Evolutionary conservation across 805 yeast species (phyloP).

Genomic region (Metschnikowia cerradonensis): DNA sequence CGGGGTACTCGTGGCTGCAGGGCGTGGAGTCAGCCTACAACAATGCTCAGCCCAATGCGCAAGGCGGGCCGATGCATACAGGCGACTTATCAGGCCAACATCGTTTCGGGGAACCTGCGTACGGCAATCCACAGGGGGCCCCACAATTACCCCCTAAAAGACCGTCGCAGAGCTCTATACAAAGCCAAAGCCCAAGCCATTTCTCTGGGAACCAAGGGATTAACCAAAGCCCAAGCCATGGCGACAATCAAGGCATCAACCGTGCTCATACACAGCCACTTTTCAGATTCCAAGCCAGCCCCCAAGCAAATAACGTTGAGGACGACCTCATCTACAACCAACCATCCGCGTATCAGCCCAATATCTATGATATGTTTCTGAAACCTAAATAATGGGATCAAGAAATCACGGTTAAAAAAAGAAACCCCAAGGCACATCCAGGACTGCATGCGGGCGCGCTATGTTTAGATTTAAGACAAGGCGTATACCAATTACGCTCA

Average conservation of each 20-base stretch:
- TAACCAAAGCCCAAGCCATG: background rate
- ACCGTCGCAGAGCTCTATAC: constrained; percentile 15
- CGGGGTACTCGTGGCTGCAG: background rate
- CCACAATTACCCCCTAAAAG: constrained; percentile 21
- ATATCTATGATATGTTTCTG: constrained; percentile 40
- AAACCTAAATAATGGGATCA: background rate
- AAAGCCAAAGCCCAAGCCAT: background rate
- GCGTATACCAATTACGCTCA: background rate
- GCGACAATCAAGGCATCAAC: constrained; percentile 1
- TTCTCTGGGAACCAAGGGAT: no score
- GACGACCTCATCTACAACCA: constrained; percentile 25
- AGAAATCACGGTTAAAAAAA: background rate
- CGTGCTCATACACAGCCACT: background rate
- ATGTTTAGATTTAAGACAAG: background rate
- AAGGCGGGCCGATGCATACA: background rate
- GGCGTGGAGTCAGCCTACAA: background rate
- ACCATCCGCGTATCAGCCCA: constrained; percentile 46
- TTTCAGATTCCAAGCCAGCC: background rate
- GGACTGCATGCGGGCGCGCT: background rate
- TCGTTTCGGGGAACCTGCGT: background rate
- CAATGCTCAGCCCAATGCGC: constrained; percentile 1
- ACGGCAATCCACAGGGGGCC: background rate
- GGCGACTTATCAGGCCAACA: background rate
- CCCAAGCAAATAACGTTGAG: background rate
- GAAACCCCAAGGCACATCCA: background rate